Base-by-base conservation (phyloP, 192 early-diverging fungal species). In the Coemansia sp. region DNA sequence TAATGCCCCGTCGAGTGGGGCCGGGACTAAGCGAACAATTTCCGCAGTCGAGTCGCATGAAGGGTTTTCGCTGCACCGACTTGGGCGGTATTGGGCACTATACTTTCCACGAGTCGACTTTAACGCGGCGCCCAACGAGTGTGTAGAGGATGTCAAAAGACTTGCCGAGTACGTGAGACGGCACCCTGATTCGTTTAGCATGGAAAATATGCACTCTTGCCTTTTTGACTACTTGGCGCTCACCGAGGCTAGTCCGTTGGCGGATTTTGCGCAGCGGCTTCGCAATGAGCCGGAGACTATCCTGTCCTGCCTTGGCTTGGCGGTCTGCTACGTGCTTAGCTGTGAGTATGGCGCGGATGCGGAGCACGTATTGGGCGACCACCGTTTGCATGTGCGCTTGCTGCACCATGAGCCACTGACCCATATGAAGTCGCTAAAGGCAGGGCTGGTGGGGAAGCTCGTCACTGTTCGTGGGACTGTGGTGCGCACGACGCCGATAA, bases 391-490 rank as follows among this genome's bases (percentile, higher is more conserved):
- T 40, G 70, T 89, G 12, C 88, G 78, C 5, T 43, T 90, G 36
- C 31, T 82, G 61, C 70, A 87, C 67, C 85, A 79, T 66, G 80
- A 85, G 51, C 81, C 87, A 24, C 61, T 87, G 34, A 89, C 89
- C 1, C 87, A 89, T 13, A 82, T 91, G 66, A 91, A 92, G 72
- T 81, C 91, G 52, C 76, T 93, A 40, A 93, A 93, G 65, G 89
- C 91, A 1, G 89, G 91, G 31, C 73, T 91, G 27, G 89, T 92
- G 59, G 90, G 92, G 84, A 86, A 72, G 57, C 84, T 92, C 29
- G 87, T 95, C 24, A 87, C 84, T 38, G 83, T 94, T 5, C 85
- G 89, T 18, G 94, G 93, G 65, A 92, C 91, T 0, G 89, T 95
- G 7, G 91, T 93, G n/a, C 87, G 91, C 38, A 88, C 90, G 2